Percentiles rank a stretch among this genome's conserved stretches.
These are phyloP conservation scores for Physcomitrium patens DNA, from an alignment of 225 moss, liverwort and hornwort genomes.

Conservation along the genomic window DNA sequence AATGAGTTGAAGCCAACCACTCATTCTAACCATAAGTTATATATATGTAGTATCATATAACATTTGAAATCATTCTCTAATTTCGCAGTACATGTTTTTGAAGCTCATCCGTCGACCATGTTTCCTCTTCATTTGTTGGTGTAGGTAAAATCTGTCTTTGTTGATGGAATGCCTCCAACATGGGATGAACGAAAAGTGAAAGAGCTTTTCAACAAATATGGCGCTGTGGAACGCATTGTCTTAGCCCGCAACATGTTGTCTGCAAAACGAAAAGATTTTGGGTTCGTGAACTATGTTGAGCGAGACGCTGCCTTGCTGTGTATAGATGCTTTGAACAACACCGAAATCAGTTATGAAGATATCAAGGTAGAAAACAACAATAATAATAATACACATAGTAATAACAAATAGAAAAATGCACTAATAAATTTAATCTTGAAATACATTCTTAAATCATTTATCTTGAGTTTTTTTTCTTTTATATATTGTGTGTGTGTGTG, in stretches of 20 bases:
- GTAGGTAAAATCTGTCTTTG: constrained; percentile 64
- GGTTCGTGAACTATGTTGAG: constrained; percentile 57
- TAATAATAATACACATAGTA: neutral
- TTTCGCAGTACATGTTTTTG: too few relatives aligned
- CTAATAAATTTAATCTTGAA: neutral
- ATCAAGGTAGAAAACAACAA: constrained; percentile 37
- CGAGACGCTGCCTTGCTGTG: constrained; percentile 59
- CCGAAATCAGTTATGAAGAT: constrained; percentile 52
- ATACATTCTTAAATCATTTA: neutral
- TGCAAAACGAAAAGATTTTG: constrained; percentile 66
- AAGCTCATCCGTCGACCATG: too few relatives aligned
- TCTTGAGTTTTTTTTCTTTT: neutral
- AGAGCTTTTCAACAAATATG: constrained; percentile 56
- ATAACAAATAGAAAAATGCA: neutral
- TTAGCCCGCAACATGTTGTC: constrained; percentile 63
- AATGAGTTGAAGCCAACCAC: too few relatives aligned
- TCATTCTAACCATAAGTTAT: too few relatives aligned
- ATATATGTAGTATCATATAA: too few relatives aligned
- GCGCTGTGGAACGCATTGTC: constrained; percentile 58
- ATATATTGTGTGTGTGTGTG: too few relatives aligned
- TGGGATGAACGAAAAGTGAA: constrained; percentile 67
- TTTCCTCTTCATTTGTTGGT: neutral
- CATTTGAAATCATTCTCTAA: too few relatives aligned
- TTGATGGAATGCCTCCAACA: constrained; percentile 64
- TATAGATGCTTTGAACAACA: constrained; percentile 59